phyloP scores from a whole-genome alignment of 805 yeast species.

The Starmerella stigmatis region DNA sequence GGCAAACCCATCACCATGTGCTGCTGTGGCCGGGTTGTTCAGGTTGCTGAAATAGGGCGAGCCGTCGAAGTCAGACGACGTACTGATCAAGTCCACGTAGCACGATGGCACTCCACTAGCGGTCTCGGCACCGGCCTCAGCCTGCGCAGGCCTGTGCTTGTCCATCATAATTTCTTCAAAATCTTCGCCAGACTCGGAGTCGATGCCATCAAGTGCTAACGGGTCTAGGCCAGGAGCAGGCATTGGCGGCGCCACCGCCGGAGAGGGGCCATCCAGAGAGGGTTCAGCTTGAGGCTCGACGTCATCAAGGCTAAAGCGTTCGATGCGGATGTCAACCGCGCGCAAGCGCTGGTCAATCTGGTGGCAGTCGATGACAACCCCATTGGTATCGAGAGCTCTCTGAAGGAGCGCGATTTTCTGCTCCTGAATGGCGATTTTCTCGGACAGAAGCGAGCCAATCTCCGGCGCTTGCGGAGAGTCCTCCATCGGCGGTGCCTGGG shows the following conservation, averaged over 20 bases:
- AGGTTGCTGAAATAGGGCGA: slow-evolving; percentile 1
- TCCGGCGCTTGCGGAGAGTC: slow-evolving; percentile 12
- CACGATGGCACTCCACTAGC: neutral
- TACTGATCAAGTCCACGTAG: neutral
- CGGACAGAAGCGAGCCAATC: slow-evolving; percentile 22
- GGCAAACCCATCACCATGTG: too few relatives aligned
- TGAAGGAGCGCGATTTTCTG: slow-evolving; percentile 17
- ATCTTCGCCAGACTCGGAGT: slow-evolving; percentile 3
- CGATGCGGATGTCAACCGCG: slow-evolving; percentile 19
- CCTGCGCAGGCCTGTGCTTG: neutral
- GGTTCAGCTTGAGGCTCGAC: neutral
- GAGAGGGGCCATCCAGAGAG: too few relatives aligned
- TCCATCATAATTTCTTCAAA: neutral
- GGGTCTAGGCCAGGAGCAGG: neutral
- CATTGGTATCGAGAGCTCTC: neutral
- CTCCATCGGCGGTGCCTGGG: slow-evolving; percentile 4
- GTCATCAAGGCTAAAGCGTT: slow-evolving; percentile 9
- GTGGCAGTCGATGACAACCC: slow-evolving; percentile 1
- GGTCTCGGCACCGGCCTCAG: neutral
- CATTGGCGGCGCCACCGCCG: too few relatives aligned
- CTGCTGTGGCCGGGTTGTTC: neutral
- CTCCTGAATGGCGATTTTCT: slow-evolving; percentile 25
- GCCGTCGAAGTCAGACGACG: slow-evolving; percentile 4
- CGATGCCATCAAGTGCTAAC: neutral
- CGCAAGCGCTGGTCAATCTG: slow-evolving; percentile 15